Evolutionary conservation across 768 basidiomycete species (phyloP).

Genomic region (Lactarius sp.): DNA sequence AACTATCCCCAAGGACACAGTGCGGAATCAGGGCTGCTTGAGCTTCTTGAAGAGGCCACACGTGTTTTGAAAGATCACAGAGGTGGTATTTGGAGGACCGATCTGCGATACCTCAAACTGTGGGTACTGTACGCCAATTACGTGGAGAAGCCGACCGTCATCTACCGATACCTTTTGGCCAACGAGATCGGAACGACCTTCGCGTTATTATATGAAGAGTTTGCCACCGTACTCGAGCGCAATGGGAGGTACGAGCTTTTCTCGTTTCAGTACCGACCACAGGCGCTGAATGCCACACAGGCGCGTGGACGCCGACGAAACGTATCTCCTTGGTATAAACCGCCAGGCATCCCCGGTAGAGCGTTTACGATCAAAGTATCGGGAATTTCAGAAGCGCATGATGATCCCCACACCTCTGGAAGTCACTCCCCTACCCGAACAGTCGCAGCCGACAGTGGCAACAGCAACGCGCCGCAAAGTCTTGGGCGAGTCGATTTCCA

Average conservation of each 20-base stretch:
- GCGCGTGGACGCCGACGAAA: slow-evolving; percentile 82
- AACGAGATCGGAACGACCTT: slow-evolving; percentile 86
- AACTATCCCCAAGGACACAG: slow-evolving; percentile 93
- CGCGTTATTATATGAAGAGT: slow-evolving; percentile 88
- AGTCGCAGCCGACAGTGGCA: slow-evolving; percentile 33
- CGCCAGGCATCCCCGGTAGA: slow-evolving; percentile 78
- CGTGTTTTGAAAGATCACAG: slow-evolving; percentile 74
- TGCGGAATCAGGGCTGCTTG: slow-evolving; percentile 84
- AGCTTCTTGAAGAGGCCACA: slow-evolving; percentile 89
- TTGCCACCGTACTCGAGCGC: slow-evolving; percentile 77
- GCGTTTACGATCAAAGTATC: slow-evolving; percentile 67
- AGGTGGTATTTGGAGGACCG: slow-evolving; percentile 67
- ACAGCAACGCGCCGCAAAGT: slow-evolving; percentile 39
- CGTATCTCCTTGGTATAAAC: slow-evolving; percentile 84
- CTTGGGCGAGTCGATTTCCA: slow-evolving; percentile 41
- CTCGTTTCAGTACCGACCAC: slow-evolving; percentile 24
- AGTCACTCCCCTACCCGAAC: slow-evolving; percentile 31
- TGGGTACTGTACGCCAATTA: slow-evolving; percentile 93
- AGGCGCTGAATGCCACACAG: slow-evolving; percentile 38
- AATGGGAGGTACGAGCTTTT: slow-evolving; percentile 61
- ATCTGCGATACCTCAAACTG: slow-evolving; percentile 84
- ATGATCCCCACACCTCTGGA: slow-evolving; percentile 44
- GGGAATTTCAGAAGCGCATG: slow-evolving; percentile 91
- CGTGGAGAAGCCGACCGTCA: slow-evolving; percentile 83
- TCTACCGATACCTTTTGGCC: slow-evolving; percentile 84